Evolutionary conservation across 139 green algal species (phyloP).

Genomic region (Tetradesmus lagerheimii): DNA sequence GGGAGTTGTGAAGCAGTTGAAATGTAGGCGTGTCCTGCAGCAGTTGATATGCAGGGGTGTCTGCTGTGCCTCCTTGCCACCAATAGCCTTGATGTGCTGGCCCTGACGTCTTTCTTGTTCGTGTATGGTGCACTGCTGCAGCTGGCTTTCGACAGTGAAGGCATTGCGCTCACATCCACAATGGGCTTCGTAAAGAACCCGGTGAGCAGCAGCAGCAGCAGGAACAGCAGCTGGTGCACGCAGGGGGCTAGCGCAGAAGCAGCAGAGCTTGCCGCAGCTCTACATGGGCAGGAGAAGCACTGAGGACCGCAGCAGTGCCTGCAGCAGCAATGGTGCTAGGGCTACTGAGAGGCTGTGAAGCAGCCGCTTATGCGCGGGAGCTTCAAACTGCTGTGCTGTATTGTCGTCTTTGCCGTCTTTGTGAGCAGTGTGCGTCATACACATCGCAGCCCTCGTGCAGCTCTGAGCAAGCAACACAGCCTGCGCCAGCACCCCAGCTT

Average conservation of each 20-base stretch:
- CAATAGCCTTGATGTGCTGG: too few relatives aligned
- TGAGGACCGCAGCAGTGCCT: constrained; percentile 71
- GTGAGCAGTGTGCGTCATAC: too few relatives aligned
- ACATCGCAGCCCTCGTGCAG: too few relatives aligned
- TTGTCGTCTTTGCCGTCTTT: too few relatives aligned
- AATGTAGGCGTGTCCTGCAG: too few relatives aligned
- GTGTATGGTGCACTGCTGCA: constrained; percentile 34
- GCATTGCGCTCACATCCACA: constrained; percentile 92
- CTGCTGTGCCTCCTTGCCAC: too few relatives aligned
- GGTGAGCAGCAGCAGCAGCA: constrained; percentile 74
- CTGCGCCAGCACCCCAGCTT: too few relatives aligned
- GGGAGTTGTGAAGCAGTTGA: too few relatives aligned
- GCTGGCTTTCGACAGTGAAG: constrained; percentile 94
- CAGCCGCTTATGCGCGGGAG: constrained; percentile 47
- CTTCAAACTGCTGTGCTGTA: too few relatives aligned
- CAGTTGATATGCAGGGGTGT: too few relatives aligned
- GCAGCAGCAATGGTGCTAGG: background rate
- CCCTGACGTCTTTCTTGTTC: background rate
- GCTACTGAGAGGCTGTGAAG: background rate
- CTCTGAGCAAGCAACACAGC: too few relatives aligned
- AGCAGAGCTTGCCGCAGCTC: constrained; percentile 73
- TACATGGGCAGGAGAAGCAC: background rate
- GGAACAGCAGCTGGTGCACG: constrained; percentile 73
- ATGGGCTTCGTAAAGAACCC: constrained; percentile 91
- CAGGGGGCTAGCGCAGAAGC: constrained; percentile 24